These are phyloP conservation scores for Hysterium pulicare DNA, from an alignment of 2,329 filamentous ascomycete genomes.

Conservation along the genomic window DNA sequence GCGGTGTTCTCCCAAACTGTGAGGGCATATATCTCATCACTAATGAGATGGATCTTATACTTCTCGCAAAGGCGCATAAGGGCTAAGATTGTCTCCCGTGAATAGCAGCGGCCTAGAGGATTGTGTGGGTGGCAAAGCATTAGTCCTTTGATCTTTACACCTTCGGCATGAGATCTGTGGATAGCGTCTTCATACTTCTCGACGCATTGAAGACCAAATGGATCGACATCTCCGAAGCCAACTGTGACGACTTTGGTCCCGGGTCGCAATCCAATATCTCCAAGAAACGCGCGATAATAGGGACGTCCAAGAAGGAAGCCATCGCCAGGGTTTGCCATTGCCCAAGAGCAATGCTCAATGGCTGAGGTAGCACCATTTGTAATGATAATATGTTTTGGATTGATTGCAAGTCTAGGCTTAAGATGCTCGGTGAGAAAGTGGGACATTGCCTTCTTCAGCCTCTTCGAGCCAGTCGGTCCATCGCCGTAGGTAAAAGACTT, in stretches of 20 bases:
- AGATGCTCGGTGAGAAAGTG: slow-evolving; percentile 38
- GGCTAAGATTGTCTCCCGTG: slow-evolving; percentile 33
- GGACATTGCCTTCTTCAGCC: slow-evolving; percentile 30
- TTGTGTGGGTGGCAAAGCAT: slow-evolving; percentile 54
- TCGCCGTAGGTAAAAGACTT: slow-evolving; percentile 42
- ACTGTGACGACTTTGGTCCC: slow-evolving; percentile 44
- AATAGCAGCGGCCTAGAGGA: slow-evolving; percentile 47
- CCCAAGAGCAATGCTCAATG: slow-evolving; percentile 43
- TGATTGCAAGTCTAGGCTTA: slow-evolving; percentile 22
- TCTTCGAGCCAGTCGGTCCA: slow-evolving; percentile 37
- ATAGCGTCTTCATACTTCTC: slow-evolving; percentile 45
- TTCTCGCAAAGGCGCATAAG: slow-evolving; percentile 51
- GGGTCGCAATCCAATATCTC: slow-evolving; percentile 45
- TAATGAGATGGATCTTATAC: slow-evolving; percentile 53
- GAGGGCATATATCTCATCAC: slow-evolving; percentile 58
- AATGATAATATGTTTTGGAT: slow-evolving; percentile 34
- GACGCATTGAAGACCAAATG: slow-evolving; percentile 42
- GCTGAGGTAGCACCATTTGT: slow-evolving; percentile 44
- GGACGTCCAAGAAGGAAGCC: slow-evolving; percentile 43
- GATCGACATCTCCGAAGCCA: slow-evolving; percentile 44
- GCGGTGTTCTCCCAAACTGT: slow-evolving; percentile 48
- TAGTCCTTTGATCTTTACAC: slow-evolving; percentile 45
- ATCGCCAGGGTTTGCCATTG: slow-evolving; percentile 40
- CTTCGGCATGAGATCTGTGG: slow-evolving; percentile 34
- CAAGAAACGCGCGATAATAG: slow-evolving; percentile 49